phyloP scores from a whole-genome alignment of 306 rosid genomes.

The Begonia fuchsioides region DNA sequence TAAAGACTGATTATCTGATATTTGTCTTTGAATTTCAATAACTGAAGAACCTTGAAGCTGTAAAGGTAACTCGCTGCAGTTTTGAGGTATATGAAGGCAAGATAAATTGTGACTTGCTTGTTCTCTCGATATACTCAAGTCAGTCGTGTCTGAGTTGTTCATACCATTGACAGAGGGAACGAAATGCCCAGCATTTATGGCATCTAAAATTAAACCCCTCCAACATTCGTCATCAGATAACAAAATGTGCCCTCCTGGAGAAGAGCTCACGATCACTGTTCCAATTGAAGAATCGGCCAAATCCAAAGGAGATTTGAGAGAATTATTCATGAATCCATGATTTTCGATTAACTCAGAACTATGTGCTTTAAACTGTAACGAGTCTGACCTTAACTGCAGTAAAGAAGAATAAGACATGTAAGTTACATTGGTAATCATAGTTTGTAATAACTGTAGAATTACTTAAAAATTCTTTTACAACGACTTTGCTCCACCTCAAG shows the following conservation, averaged over 20 bases:
- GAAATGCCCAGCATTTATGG: conserved; percentile 14
- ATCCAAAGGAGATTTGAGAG: conserved; percentile 34
- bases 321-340: conserved; percentile 24
- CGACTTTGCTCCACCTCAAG: conserved; percentile 32
- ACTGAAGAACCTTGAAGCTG: conserved; percentile 21
- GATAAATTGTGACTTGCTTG: conserved; percentile 33
- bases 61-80: conserved; percentile 18
- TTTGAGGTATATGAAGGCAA: conserved; percentile 24
- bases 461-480: conserved; percentile 45
- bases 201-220: conserved; percentile 59
- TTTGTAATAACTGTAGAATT: conserved; percentile 18
- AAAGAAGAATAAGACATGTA: conserved; percentile 37
- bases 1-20: conserved; percentile 19
- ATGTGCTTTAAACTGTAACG: conserved; percentile 35
- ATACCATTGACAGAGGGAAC: conserved; percentile 8
- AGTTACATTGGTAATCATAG: conserved; percentile 31
- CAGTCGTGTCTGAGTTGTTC: conserved; percentile 15
- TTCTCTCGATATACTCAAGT: conserved; percentile 19
- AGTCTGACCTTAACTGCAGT: conserved; percentile 36
- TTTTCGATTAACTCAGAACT: conserved; percentile 29
- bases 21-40: conserved; percentile 17
- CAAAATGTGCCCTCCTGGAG: conserved; percentile 34
- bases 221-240: conserved; percentile 84
- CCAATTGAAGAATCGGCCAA: conserved; percentile 27
- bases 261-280: conserved; percentile 21